Conservation (phyloP, 352 stramenopile species). For the Globisporangium splendens region DNA sequence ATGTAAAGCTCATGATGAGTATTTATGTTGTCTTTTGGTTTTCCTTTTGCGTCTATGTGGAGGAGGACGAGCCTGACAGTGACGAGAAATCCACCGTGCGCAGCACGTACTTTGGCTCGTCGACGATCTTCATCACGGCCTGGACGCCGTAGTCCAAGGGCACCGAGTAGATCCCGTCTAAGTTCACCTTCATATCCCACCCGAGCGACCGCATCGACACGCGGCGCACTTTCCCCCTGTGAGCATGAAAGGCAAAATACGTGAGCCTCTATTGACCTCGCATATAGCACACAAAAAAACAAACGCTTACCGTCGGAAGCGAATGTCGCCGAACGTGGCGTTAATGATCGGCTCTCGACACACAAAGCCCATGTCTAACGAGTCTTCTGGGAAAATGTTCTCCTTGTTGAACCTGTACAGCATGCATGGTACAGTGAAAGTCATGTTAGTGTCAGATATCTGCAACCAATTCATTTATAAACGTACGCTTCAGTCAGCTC, state of each 20-base stretch:
- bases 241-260: neutral
- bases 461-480: neutral
- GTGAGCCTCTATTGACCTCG: neutral
- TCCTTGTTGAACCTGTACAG: slow-evolving; percentile 79
- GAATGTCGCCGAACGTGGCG: slow-evolving; percentile 87
- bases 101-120: slow-evolving; percentile 84
- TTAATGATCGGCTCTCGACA: slow-evolving; percentile 89
- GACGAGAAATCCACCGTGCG: slow-evolving; percentile 76
- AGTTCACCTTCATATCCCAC: slow-evolving; percentile 89
- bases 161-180: slow-evolving; percentile 86
- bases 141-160: slow-evolving; percentile 88
- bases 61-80: neutral
- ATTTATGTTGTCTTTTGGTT: no score
- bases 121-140: slow-evolving; percentile 86
- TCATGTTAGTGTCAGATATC: no score
- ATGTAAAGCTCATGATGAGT: no score
- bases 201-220: slow-evolving; percentile 86
- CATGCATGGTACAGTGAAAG: neutral
- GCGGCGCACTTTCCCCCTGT: slow-evolving; percentile 70
- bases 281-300: neutral
- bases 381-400: slow-evolving; percentile 81
- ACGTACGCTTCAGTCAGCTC: slow-evolving; percentile 83
- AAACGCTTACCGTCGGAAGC: slow-evolving; percentile 67
- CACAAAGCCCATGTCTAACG: slow-evolving; percentile 84
- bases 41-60: neutral